Evolutionary conservation across 176 grass and related monocot species (phyloP).

Genomic region (Eremochloa ophiuroides): DNA sequence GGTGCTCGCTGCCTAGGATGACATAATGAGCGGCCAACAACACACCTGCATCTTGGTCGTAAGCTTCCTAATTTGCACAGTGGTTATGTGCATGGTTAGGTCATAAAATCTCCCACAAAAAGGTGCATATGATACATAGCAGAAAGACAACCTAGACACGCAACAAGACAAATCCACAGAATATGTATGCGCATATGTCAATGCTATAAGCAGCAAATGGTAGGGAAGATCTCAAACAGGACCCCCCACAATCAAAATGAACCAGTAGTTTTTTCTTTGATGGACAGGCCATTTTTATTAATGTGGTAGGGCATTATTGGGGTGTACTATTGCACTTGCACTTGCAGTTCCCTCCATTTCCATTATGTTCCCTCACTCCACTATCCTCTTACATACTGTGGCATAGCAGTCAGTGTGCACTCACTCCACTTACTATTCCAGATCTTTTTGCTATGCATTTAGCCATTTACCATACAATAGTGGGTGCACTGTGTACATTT

Average conservation of each 20-base stretch:
- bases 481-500: constrained; percentile 24
- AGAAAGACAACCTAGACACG: constrained; percentile 10
- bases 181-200: constrained; percentile 29
- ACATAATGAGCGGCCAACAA: constrained; percentile 58
- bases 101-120: constrained; percentile 32
- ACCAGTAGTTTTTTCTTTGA: constrained; percentile 34
- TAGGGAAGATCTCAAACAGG: constrained; percentile 56
- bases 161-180: constrained; percentile 37
- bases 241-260: constrained; percentile 23
- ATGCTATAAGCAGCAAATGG: constrained; percentile 25
- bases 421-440: constrained; percentile 31
- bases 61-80: constrained; percentile 32
- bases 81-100: constrained; percentile 36
- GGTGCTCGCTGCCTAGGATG: constrained; percentile 52
- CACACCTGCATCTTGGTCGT: constrained; percentile 36
- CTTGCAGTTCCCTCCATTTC: constrained; percentile 41
- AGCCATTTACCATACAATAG: constrained; percentile 18
- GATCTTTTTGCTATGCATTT: constrained; percentile 28
- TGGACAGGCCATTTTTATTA: not conserved
- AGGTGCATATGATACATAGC: constrained; percentile 6
- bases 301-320: constrained; percentile 4
- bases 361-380: constrained; percentile 35
- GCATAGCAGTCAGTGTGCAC: constrained; percentile 37
- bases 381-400: constrained; percentile 31
- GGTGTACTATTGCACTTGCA: constrained; percentile 41